Base-by-base conservation (phyloP, 2,329 filamentous ascomycete species). In the Colletotrichum abscissum region DNA sequence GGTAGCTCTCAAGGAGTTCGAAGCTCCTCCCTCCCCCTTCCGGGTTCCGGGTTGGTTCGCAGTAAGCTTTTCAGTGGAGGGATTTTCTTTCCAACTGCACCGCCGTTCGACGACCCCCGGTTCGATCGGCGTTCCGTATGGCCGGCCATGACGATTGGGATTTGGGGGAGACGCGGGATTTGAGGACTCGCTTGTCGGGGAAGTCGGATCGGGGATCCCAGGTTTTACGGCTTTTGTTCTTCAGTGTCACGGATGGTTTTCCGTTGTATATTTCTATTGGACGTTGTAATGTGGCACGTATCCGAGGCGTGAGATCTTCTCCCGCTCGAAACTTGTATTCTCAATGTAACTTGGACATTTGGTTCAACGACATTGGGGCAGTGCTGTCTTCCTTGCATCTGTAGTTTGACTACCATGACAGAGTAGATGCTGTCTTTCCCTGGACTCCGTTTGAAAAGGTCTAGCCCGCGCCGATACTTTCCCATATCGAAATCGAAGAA, bases 111-210 rank as follows among this genome's bases (percentile, higher is more conserved):
- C 59, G 46, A 70, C 63, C 58, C 35, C 28, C 70, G 55, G 65
- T 46, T 38, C 67, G 66, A 73, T 73, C 70, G 60, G 55, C 66
- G 60, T 62, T 65, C 66, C 60, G 60, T 69, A 69, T 60, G 60
- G 66, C 70, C 70, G 60, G 67, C 56, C 70, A 70, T 56, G 60
- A 55, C 67, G 70, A 62, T 12, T 49, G 42, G 24, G 30, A 9
- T 52, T 58, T 22, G 14, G 33, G 46, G 19, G 46, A 30, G 55
- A 55, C 33, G 54, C 52, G 9, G 49, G 69, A 24, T 38, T 35
- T 16, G 38, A 59, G 57, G 33, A n/a, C 7, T 54, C n/a, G 46
- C 28, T 38, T 54, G 46, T 33, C 46, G 46, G 28, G 14, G 19
- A 24, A 33, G 46, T 19, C 42, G 42, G 60, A 19, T 33, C 19